Evolutionary conservation across 2,329 filamentous ascomycete genomes (phyloP), one percentile per base, ranked within the genome.

Genomic region (Grosmannia serpens): DNA sequence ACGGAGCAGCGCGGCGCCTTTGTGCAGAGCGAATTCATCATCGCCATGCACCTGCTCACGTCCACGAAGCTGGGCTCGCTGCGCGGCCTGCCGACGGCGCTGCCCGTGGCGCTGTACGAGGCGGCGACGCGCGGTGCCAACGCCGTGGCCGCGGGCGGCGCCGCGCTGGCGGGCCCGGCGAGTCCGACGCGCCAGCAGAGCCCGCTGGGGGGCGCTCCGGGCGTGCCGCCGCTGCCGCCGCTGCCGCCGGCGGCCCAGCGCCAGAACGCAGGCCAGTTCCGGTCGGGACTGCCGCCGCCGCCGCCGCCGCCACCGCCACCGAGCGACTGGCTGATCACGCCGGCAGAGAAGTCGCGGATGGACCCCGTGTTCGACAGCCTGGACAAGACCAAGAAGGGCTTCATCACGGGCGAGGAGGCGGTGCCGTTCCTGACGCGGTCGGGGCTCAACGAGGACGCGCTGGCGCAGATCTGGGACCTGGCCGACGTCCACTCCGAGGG

Each of bases 401-500:
- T 83, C 65, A 92, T 99, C 64, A 95, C 87, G 35, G 94, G 94
- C 63, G 92, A 97, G 66, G 91, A 97, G 71, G 94, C 92, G 2
- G 94, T 97, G 10, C 81, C 84, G 10, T 99, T 97, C 74, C 89
- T 99, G 71, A 92, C 88, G 69, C 91, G 96, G 71, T 96, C 92
- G 1, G 87, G 89, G 59, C 79, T 99, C 17, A 83, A 89, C 1
- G 92, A 97, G 69, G 92, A 96, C 66, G 84, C 83, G 11, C 77
- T 99, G 57, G 94, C 94, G 33, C 89, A 95, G 66, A 95, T 99
- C 63, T 99, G 94, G 94, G 94, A 99, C 70, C 82, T 99, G 33
- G 87, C 94, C 17, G 94, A 99, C 72, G 90, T 96, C 71, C 90
- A 89, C 67, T 94, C 90, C 9, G 88, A 91, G 65, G 94, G 94